Conservation (phyloP, 1,284 basidiomycete genomes). For the Cutaneotrichosporon sp. region DNA sequence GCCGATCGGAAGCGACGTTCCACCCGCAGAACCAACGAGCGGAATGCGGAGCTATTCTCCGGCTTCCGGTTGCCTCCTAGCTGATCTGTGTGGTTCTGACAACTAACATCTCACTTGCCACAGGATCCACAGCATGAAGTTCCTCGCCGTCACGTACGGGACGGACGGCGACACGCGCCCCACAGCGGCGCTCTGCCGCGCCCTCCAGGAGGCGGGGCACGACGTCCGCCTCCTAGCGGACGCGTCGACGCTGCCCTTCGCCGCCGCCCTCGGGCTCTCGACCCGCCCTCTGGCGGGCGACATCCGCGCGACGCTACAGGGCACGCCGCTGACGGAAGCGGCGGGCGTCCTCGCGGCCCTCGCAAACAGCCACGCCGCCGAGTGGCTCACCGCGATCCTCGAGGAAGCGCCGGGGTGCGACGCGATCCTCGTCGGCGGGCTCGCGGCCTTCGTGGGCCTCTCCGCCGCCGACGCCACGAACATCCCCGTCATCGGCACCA, state of each 20-base stretch:
- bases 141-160: constrained; percentile 3
- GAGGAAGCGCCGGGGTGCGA: not conserved
- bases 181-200: constrained; percentile 4
- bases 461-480: not conserved
- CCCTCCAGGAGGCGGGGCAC: constrained; percentile 5
- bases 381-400: not conserved
- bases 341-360: not conserved
- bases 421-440: constrained; percentile 4
- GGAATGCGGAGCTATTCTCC: no score
- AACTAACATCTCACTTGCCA: no score
- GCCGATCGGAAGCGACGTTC: no score
- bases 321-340: not conserved
- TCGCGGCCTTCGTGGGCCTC: not conserved
- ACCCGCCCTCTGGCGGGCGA: not conserved
- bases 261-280: not conserved
- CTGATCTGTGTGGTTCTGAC: no score
- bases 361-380: not conserved
- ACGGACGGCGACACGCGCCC: constrained; percentile 6
- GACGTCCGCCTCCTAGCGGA: constrained; percentile 5
- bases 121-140: constrained; percentile 1
- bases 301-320: not conserved
- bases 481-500: not conserved
- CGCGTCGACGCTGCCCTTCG: not conserved
- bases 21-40: no score
- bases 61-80: no score